Percentiles rank a stretch among this genome's conserved stretches.
phyloP scores from a whole-genome alignment of 768 basidiomycete species.

The Leucosporidium creatinivorum region DNA sequence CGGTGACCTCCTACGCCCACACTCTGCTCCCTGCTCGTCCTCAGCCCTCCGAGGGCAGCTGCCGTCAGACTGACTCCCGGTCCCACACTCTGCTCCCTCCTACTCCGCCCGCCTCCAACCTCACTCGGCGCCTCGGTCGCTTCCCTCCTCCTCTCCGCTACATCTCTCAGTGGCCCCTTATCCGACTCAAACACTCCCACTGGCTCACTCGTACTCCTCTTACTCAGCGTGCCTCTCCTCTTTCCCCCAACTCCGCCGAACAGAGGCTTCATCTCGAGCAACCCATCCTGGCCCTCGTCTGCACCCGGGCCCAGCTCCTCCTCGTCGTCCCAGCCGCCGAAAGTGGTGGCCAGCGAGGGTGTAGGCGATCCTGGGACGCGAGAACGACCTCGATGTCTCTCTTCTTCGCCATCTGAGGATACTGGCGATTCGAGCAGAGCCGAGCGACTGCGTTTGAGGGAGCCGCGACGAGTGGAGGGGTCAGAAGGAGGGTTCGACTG shows the following conservation, averaged over 20 bases:
- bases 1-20: neutral
- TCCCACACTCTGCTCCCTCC: too few relatives aligned
- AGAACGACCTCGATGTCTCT: neutral
- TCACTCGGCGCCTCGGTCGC: too few relatives aligned
- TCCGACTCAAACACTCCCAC: conserved; percentile 11
- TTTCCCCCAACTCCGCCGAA: too few relatives aligned
- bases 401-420: neutral
- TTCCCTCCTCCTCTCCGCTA: too few relatives aligned
- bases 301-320: neutral
- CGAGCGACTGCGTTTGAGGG: neutral
- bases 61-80: too few relatives aligned
- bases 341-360: neutral
- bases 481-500: too few relatives aligned
- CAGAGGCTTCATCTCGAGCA: neutral
- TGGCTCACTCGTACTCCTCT: conserved; percentile 21
- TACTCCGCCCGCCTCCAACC: too few relatives aligned
- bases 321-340: neutral
- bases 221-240: neutral
- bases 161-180: neutral
- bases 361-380: neutral
- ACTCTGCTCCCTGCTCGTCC: too few relatives aligned
- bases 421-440: neutral
- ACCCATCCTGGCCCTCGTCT: neutral
- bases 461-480: too few relatives aligned
- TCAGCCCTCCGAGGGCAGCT: too few relatives aligned